These are phyloP conservation scores for Zopfia rhizophila DNA, from an alignment of 2,329 filamentous ascomycete genomes.

Conservation along the genomic window DNA sequence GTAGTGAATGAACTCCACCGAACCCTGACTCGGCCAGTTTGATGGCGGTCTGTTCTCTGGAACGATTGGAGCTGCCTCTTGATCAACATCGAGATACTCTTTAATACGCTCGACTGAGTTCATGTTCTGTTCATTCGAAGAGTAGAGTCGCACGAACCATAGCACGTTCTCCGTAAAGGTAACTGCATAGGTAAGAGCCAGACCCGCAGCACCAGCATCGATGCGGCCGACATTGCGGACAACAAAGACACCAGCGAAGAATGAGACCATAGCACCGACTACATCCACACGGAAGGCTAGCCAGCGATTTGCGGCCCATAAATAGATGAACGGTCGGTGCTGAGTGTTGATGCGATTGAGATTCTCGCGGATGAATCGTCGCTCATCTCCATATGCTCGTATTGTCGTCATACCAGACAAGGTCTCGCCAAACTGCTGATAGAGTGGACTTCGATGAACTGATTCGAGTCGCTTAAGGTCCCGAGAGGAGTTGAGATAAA, in stretches of 20 bases:
- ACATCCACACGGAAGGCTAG: slow-evolving; percentile 91
- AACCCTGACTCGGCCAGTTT: slow-evolving; percentile 86
- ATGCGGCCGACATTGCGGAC: slow-evolving; percentile 83
- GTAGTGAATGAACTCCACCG: slow-evolving; percentile 89
- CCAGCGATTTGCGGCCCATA: slow-evolving; percentile 98
- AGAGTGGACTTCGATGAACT: slow-evolving; percentile 91
- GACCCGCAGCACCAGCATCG: slow-evolving; percentile 89
- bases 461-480: slow-evolving; percentile 96
- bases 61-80: slow-evolving; percentile 83
- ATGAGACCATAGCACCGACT: slow-evolving; percentile 88
- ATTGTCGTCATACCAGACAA: slow-evolving; percentile 95
- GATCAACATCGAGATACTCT: slow-evolving; percentile 95
- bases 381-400: slow-evolving; percentile 92
- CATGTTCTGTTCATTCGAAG: slow-evolving; percentile 98
- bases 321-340: slow-evolving; percentile 90
- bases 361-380: slow-evolving; percentile 93
- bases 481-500: slow-evolving; percentile 92
- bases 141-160: slow-evolving; percentile 94
- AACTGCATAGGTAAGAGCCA: slow-evolving; percentile 94
- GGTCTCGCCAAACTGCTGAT: slow-evolving; percentile 98
- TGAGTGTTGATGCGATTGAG: slow-evolving; percentile 88
- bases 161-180: slow-evolving; percentile 97
- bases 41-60: slow-evolving; percentile 79
- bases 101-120: slow-evolving; percentile 98
- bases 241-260: slow-evolving; percentile 93